Evolutionary conservation across 345 rosid species (phyloP).

Genomic region (Cardiospermum halicacabum): DNA sequence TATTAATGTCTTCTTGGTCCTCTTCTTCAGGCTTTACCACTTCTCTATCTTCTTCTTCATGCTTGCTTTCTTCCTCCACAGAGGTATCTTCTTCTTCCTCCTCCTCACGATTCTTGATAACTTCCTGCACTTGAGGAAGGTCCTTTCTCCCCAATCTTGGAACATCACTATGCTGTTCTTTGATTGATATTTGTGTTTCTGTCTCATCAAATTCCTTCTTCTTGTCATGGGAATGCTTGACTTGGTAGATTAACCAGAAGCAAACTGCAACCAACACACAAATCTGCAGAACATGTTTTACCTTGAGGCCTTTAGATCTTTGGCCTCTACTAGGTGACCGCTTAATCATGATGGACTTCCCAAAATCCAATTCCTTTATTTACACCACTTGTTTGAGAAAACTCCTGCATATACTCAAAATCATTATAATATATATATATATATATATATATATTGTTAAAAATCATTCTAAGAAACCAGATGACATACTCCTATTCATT

Average conservation of each 20-base stretch:
- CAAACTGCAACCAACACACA: slow-evolving; percentile 72
- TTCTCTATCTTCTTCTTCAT: slow-evolving; percentile 35
- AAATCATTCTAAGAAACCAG: not conserved
- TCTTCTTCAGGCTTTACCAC: slow-evolving; percentile 34
- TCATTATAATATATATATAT: too few species aligned
- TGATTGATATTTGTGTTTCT: slow-evolving; percentile 31
- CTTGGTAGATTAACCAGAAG: slow-evolving; percentile 85
- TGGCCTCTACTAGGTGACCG: slow-evolving; percentile 52
- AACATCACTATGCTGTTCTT: slow-evolving; percentile 23
- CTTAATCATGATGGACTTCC: slow-evolving; percentile 48
- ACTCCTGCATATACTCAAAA: not conserved
- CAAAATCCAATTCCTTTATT: slow-evolving; percentile 4
- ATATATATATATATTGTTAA: not conserved
- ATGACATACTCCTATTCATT: not conserved
- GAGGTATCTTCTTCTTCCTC: slow-evolving; percentile 36
- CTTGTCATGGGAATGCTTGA: slow-evolving; percentile 87
- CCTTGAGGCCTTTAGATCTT: slow-evolving; percentile 62
- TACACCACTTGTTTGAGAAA: not conserved
- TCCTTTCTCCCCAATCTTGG: slow-evolving; percentile 76
- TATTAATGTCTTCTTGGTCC: slow-evolving; percentile 30
- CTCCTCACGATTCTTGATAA: slow-evolving; percentile 25
- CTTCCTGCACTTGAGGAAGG: slow-evolving; percentile 42
- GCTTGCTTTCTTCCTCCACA: slow-evolving; percentile 32
- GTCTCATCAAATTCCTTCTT: slow-evolving; percentile 66
- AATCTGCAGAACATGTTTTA: slow-evolving; percentile 73